Evolutionary conservation across 2,329 filamentous ascomycete genomes (phyloP), one percentile per base, ranked within the genome.

Genomic region (Talaromyces sp.): DNA sequence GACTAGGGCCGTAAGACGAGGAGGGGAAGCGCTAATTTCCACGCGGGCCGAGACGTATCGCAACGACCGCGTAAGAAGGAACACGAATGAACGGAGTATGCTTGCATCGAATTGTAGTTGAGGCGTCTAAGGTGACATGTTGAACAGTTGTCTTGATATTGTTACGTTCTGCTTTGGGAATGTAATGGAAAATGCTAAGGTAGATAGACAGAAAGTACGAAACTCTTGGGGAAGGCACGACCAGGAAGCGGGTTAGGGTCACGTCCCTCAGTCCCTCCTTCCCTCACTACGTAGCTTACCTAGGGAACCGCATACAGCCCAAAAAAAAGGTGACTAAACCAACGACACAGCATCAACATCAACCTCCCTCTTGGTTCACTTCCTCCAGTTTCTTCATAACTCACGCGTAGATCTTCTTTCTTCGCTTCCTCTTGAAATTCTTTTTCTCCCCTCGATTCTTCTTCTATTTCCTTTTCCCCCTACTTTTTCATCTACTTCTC

Each of bases 21-120:
- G 42, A 39, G 57, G 40, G 42, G 42, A 35, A 59, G 42, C 57
- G 58, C 42, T 59, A 59, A 59, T 59, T 59, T 48, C 57, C 57
- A 59, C 57, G 56, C 56, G 40, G 39, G 31, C 55, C 40, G 40
- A 14, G 42, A 33, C n/a, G 40, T 58, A 48, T 46, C 37, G 39
- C 55, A 58, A 31, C 55, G 37, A 42, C 14, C 21, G 39, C 31
- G n/a, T 18, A 35, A 54, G 11, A 37, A 31, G 8, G 5, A 21
- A 14, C 48, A 21, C 14, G 25, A 11, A 50, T 28, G n/a, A n/a
- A n/a, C n/a, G n/a, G n/a, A n/a, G 23, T 28, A 25, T 25, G 44
- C 8, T 25, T 23, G 21, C 44, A 48, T 48, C 39, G 23, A 48
- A 48, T 6, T n/a, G 42, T 28, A 2, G 5, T 23, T 16, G 44